Percentiles rank a stretch among this genome's conserved stretches.
phyloP scores from a whole-genome alignment of 2,329 filamentous ascomycete genomes.

The Beauveria rudraprayagi region DNA sequence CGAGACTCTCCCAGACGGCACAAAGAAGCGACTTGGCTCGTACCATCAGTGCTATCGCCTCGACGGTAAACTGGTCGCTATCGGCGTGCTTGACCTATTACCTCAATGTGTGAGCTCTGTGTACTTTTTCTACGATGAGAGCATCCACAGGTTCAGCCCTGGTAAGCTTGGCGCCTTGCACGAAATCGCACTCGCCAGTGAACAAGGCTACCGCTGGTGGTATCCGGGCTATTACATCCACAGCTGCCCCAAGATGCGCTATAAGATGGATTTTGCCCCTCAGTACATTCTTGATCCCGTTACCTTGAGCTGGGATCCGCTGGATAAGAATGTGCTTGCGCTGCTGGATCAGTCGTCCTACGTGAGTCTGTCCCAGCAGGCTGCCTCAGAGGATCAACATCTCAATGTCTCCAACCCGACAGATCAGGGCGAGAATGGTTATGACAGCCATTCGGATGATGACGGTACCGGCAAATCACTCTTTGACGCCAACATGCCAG shows the following conservation, averaged over 20 bases:
- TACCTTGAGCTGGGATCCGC: conserved; percentile 51
- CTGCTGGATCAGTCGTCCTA: conserved; percentile 50
- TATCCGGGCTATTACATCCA: conserved; percentile 80
- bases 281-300: conserved; percentile 67
- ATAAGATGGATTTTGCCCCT: conserved; percentile 72
- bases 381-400: not conserved
- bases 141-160: conserved; percentile 59
- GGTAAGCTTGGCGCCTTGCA: conserved; percentile 69
- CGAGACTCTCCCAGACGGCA: conserved; percentile 37
- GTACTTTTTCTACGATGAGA: conserved; percentile 75
- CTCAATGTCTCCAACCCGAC: too few relatives aligned
- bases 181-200: conserved; percentile 62
- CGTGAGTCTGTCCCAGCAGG: conserved; percentile 36
- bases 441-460: conserved; percentile 11
- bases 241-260: conserved; percentile 72
- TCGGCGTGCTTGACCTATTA: conserved; percentile 69
- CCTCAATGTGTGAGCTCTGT: conserved; percentile 72
- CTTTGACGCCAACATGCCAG: conserved; percentile 58
- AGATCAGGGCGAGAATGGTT: not conserved
- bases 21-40: conserved; percentile 54
- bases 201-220: conserved; percentile 66
- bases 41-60: conserved; percentile 78
- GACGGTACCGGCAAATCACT: conserved; percentile 29
- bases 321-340: conserved; percentile 44
- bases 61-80: conserved; percentile 65